A percentile compares a stretch with the other conserved stretches of the same genome.
Conservation (phyloP, 2,329 filamentous ascomycete genomes). For the Botrytis pseudocinerea region DNA sequence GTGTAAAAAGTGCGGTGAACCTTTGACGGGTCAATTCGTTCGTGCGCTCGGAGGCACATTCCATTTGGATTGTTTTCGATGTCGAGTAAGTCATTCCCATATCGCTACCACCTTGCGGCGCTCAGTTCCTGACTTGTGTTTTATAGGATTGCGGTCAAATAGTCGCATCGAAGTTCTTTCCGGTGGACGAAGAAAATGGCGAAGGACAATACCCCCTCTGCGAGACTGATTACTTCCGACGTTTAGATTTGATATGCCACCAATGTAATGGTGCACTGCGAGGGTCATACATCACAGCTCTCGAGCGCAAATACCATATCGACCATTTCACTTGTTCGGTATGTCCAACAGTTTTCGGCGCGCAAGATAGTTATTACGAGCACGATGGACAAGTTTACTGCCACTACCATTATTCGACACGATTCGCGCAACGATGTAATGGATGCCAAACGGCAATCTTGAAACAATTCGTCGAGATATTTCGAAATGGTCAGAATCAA, state of each 20-base stretch:
- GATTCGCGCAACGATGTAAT: conserved; percentile 93
- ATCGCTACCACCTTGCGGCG: background rate
- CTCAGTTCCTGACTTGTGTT: conserved; percentile 30
- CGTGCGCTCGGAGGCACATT: conserved; percentile 90
- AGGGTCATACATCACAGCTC: conserved; percentile 95
- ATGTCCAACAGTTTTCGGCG: conserved; percentile 96
- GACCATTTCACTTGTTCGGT: conserved; percentile 98
- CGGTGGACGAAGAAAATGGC: conserved; percentile 86
- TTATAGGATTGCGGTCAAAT: conserved; percentile 91
- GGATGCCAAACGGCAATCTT: conserved; percentile 96
- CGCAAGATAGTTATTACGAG: conserved; percentile 98
- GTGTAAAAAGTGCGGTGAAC: conserved; percentile 86
- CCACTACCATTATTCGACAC: conserved; percentile 98
- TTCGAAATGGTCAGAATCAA: conserved; percentile 94
- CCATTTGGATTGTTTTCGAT: conserved; percentile 97
- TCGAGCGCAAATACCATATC: conserved; percentile 98
- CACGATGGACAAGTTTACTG: conserved; percentile 96
- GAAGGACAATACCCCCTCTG: conserved; percentile 89
- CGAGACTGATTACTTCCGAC: conserved; percentile 95
- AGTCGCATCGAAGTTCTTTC: conserved; percentile 98
- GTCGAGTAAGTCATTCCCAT: conserved; percentile 61
- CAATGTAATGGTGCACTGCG: conserved; percentile 90
- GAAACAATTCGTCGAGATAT: conserved; percentile 99
- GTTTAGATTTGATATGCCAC: conserved; percentile 86
- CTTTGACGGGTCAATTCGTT: conserved; percentile 92